phyloP scores from a whole-genome alignment of 805 yeast genomes.

The Vanderwaltozyma polyspora region DNA sequence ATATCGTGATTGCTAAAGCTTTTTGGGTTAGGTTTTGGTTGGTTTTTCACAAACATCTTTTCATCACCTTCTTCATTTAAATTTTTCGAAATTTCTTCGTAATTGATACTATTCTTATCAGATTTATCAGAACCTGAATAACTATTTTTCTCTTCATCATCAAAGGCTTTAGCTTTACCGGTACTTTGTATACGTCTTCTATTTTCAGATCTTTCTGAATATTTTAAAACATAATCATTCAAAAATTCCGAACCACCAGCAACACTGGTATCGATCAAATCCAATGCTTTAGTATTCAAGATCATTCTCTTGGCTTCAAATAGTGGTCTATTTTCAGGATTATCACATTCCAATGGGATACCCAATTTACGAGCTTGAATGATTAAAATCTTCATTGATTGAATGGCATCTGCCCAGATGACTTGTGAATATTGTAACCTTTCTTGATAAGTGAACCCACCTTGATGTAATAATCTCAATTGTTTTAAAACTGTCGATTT shows the following conservation, averaged over 20 bases:
- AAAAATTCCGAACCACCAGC: constrained; percentile 59
- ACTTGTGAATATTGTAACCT: constrained; percentile 71
- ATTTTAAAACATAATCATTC: constrained; percentile 52
- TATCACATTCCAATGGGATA: constrained; percentile 57
- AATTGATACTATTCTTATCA: constrained; percentile 1
- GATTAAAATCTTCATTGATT: constrained; percentile 67
- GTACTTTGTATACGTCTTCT: constrained; percentile 45
- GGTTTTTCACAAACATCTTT: constrained; percentile 15
- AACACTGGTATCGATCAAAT: constrained; percentile 48
- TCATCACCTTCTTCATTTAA: constrained; percentile 18
- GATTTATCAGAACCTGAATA: background rate
- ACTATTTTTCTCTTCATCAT: constrained; percentile 1
- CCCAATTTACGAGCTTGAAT: constrained; percentile 62
- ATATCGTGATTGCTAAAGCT: constrained; percentile 36
- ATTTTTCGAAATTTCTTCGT: constrained; percentile 18
- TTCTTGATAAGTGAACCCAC: constrained; percentile 74
- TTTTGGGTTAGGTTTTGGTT: constrained; percentile 3
- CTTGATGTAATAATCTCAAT: constrained; percentile 72
- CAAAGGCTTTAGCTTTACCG: constrained; percentile 34
- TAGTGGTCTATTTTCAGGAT: constrained; percentile 33
- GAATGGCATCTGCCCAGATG: constrained; percentile 87
- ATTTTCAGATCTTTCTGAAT: constrained; percentile 42
- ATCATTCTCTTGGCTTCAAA: constrained; percentile 38
- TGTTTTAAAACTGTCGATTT: constrained; percentile 89
- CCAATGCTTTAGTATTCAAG: constrained; percentile 46